These are phyloP conservation scores for Saturnispora diversa DNA, from an alignment of 805 yeast genomes.

Conservation along the genomic window DNA sequence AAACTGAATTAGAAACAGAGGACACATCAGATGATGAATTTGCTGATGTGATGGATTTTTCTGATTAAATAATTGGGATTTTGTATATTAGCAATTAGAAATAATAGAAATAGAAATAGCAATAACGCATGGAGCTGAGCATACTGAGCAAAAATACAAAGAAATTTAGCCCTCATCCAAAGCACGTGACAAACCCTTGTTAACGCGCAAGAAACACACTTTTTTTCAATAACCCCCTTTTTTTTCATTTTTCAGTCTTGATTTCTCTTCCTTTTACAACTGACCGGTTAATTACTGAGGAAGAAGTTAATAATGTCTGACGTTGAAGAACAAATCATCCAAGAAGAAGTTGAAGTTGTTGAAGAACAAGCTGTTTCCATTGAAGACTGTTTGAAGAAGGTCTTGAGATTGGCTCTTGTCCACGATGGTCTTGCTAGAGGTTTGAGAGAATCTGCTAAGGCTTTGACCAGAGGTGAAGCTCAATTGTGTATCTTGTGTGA, in stretches of 20 bases:
- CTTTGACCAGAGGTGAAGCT: conserved; percentile 95
- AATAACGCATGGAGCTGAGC: background rate
- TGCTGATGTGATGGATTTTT: too few species aligned
- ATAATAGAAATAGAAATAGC: too few species aligned
- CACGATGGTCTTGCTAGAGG: conserved; percentile 99
- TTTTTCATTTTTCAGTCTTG: background rate
- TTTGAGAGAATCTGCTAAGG: conserved; percentile 99
- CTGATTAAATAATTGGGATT: too few species aligned
- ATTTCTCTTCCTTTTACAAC: conserved; percentile 18
- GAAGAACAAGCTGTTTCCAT: conserved; percentile 84
- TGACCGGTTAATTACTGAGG: conserved; percentile 35
- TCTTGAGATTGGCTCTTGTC: conserved; percentile 93
- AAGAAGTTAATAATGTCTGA: conserved; percentile 64
- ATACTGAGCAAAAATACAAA: conserved; percentile 3
- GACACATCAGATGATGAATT: too few species aligned
- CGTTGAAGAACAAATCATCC: conserved; percentile 80
- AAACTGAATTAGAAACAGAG: too few species aligned
- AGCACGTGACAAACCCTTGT: conserved; percentile 12
- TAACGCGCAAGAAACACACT: background rate
- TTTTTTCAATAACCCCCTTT: background rate
- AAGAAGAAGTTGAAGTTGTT: conserved; percentile 69
- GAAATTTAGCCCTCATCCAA: background rate
- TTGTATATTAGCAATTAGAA: too few species aligned
- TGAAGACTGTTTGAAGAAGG: conserved; percentile 97
- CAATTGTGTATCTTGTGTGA: conserved; percentile 96